Conservation (phyloP, 306 rosid genomes). For the Glycine tomentella region DNA sequence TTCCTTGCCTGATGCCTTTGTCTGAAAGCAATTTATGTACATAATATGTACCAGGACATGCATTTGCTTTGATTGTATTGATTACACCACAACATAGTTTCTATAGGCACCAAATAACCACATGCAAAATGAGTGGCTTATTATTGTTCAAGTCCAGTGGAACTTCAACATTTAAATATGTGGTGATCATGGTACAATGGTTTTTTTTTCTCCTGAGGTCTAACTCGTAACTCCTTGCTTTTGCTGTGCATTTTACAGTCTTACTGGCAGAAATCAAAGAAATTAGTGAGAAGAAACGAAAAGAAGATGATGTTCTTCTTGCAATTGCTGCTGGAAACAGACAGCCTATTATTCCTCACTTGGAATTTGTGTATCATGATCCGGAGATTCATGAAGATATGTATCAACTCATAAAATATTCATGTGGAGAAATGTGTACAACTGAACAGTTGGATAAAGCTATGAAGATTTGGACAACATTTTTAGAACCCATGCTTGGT, state of each 20-base stretch:
- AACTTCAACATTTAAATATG: neutral
- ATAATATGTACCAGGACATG: conserved; percentile 23
- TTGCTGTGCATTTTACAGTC: conserved; percentile 62
- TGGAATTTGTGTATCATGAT: conserved; percentile 85
- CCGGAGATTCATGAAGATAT: conserved; percentile 85
- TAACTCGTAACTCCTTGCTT: conserved; percentile 32
- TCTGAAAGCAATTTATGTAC: conserved; percentile 12
- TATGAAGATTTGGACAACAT: conserved; percentile 96
- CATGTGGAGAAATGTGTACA: conserved; percentile 96
- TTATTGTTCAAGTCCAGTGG: conserved; percentile 24
- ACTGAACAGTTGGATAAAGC: conserved; percentile 90
- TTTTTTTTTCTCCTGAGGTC: neutral
- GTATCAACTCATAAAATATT: conserved; percentile 89
- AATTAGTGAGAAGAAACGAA: conserved; percentile 88
- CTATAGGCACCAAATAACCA: conserved; percentile 4
- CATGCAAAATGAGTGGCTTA: neutral
- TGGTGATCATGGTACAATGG: conserved; percentile 3
- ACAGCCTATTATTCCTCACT: conserved; percentile 77
- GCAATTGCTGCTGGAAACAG: conserved; percentile 93
- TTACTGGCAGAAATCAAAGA: conserved; percentile 88
- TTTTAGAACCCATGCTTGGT: conserved; percentile 86
- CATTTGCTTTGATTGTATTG: conserved; percentile 26
- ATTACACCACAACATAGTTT: neutral
- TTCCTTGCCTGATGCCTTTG: neutral
- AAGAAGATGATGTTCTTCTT: conserved; percentile 80